Evolutionary conservation across 129 eudicot genomes (phyloP), one percentile per base, ranked within the genome.

Genomic region (Apium graveolens): DNA sequence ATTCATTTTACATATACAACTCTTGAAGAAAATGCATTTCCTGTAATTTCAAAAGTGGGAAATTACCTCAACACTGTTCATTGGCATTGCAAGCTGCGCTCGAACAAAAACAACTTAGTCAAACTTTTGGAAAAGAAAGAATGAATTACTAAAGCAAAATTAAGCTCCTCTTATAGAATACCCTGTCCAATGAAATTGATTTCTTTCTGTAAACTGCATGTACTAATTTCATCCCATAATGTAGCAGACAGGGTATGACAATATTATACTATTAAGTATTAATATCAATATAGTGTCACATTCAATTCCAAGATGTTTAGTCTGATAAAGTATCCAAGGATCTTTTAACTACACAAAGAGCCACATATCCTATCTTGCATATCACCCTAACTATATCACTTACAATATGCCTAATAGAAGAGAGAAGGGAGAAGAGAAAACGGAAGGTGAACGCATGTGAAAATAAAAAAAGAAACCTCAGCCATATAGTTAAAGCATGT

Each of bases 1-100:
- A 6, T 66, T 27, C 4, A 31, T n/a, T 66, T 31, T 66, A 63
- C 16, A 63, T 27, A 63, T 32, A 53, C 34, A 76, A 21, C 21
- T 76, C 17, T 76, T 16, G 20, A 5, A 48, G 45, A 16, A 35
- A 21, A 76, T 72, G 76, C 51, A 71, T 27, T 39, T n/a, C 13
- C 10, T 27, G 14, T 9, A 24, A 34, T 5, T 14, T 31, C 44
- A 34, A 17, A 69, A 69, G 41, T 63, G 11, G 70, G 72, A 66
- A 66, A 20, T 26, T 66, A 94, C 98, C 98, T 94, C 88, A 42
- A 90, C 51, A 83, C 53, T 86, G 41, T 77, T 84, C 41, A 88
- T 70, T 46, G 91, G 91, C 62, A 43, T 88, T 81, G 84, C 87
- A 74, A 79, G 80, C 98, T 94, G 98, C 91, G 85, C 76, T 87